Conservation (phyloP, 2,329 filamentous ascomycete species). For the Verticillium albo-atrum region DNA sequence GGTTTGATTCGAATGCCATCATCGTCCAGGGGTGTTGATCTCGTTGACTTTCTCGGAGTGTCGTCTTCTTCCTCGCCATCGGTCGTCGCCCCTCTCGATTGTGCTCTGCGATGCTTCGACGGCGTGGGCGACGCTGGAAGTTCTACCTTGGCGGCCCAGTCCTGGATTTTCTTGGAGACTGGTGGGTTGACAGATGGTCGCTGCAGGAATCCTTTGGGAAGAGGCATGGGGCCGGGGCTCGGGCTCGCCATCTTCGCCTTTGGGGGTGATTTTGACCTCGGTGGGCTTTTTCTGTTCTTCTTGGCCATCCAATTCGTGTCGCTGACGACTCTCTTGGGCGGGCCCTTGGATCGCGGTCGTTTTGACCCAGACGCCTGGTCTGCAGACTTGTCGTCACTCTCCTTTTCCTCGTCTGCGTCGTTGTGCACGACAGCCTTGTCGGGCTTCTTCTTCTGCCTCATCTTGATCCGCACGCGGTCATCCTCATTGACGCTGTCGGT, state of each 20-base stretch:
- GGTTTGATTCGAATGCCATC: slow-evolving; percentile 30
- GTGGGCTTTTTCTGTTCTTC: slow-evolving; percentile 46
- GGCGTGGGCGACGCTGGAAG: slow-evolving; percentile 34
- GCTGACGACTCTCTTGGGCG: slow-evolving; percentile 85
- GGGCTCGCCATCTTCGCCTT: slow-evolving; percentile 22
- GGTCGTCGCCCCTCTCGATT: slow-evolving; percentile 23
- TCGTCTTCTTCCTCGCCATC: slow-evolving; percentile 11
- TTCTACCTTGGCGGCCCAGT: slow-evolving; percentile 57
- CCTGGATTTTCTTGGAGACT: slow-evolving; percentile 55
- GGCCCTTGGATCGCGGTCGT: slow-evolving; percentile 38
- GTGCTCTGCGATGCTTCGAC: slow-evolving; percentile 30
- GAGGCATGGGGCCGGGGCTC: slow-evolving; percentile 29
- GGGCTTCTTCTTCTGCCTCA: slow-evolving; percentile 39
- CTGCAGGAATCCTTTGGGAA: slow-evolving; percentile 57
- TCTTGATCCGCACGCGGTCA: slow-evolving; percentile 54
- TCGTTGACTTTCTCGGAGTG: not conserved
- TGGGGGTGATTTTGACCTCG: slow-evolving; percentile 33
- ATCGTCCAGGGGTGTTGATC: slow-evolving; percentile 16
- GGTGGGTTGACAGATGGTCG: slow-evolving; percentile 49
- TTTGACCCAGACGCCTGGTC: slow-evolving; percentile 13
- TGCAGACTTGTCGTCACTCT: slow-evolving; percentile 13
- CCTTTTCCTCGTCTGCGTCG: slow-evolving; percentile 26
- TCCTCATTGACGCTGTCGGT: slow-evolving; percentile 58
- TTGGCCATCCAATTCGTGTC: slow-evolving; percentile 82
- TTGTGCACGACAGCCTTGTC: slow-evolving; percentile 23